phyloP scores from a whole-genome alignment of 345 rosid species.

The Passiflora organensis region DNA sequence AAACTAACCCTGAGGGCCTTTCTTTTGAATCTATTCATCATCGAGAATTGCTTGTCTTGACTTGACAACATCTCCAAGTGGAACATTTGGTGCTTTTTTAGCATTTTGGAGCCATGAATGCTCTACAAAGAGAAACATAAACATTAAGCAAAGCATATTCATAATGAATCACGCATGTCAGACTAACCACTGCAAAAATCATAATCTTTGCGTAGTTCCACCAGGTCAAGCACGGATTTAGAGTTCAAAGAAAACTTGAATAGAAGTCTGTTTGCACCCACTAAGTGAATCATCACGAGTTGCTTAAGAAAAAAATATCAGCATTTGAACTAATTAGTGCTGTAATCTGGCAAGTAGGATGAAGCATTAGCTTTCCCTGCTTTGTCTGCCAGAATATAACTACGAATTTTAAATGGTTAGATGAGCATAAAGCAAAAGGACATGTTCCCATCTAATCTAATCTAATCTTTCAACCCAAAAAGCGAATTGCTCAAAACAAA shows the following conservation, averaged over 20 bases:
- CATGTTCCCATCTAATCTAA: too few species aligned
- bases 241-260: not conserved
- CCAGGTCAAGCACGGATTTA: constrained; percentile 1
- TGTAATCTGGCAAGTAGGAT: too few species aligned
- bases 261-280: not conserved
- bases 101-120: constrained; percentile 99
- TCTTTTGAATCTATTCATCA: constrained; percentile 99
- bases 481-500: too few species aligned
- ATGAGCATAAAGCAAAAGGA: too few species aligned
- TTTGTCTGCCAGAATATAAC: too few species aligned
- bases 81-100: constrained; percentile 90
- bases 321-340: too few species aligned
- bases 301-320: too few species aligned
- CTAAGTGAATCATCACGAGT: not conserved
- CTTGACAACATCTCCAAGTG: constrained; percentile 98
- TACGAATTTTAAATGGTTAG: too few species aligned
- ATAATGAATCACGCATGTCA: not conserved
- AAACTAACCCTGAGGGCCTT: constrained; percentile 91
- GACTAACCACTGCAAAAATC: not conserved
- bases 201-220: not conserved
- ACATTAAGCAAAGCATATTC: constrained; percentile 12
- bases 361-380: too few species aligned
- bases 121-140: constrained; percentile 41
- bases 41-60: constrained; percentile 96
- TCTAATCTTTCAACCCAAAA: too few species aligned